These are phyloP conservation scores for Penicillium sp. DNA, from an alignment of 2,329 filamentous ascomycete genomes.

Conservation along the genomic window DNA sequence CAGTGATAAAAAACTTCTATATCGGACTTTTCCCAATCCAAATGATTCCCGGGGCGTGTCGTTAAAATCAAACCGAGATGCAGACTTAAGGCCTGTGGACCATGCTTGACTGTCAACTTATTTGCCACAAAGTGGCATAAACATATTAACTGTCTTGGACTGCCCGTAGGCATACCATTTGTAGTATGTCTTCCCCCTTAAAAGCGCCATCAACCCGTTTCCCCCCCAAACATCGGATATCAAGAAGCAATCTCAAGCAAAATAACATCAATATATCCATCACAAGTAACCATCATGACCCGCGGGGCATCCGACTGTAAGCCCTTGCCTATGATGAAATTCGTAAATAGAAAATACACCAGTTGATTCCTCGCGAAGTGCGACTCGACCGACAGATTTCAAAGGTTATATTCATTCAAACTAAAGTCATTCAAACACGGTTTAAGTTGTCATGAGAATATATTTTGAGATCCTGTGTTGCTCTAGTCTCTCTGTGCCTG, in stretches of 20 bases:
- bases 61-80: slow-evolving; percentile 30
- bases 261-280: slow-evolving; percentile 35
- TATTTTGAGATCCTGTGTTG: neutral
- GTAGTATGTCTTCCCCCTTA: slow-evolving; percentile 27
- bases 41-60: slow-evolving; percentile 16
- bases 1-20: slow-evolving; percentile 13
- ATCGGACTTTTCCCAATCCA: slow-evolving; percentile 17
- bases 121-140: slow-evolving; percentile 41
- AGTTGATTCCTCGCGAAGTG: slow-evolving; percentile 42
- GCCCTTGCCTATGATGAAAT: slow-evolving; percentile 37
- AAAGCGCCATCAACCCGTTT: neutral
- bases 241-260: neutral
- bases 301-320: slow-evolving; percentile 27
- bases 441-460: neutral
- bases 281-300: slow-evolving; percentile 48
- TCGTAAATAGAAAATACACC: slow-evolving; percentile 42
- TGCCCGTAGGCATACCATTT: slow-evolving; percentile 45
- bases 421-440: too few species aligned
- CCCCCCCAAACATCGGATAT: neutral
- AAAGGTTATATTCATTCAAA: neutral
- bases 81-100: slow-evolving; percentile 23
- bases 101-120: slow-evolving; percentile 21
- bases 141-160: slow-evolving; percentile 48
- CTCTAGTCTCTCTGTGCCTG: neutral
- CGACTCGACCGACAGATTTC: slow-evolving; percentile 24